Evolutionary conservation across 179 eudicot genomes (phyloP), one percentile per base, ranked within the genome.

Genomic region (Vitellaria paradoxa): DNA sequence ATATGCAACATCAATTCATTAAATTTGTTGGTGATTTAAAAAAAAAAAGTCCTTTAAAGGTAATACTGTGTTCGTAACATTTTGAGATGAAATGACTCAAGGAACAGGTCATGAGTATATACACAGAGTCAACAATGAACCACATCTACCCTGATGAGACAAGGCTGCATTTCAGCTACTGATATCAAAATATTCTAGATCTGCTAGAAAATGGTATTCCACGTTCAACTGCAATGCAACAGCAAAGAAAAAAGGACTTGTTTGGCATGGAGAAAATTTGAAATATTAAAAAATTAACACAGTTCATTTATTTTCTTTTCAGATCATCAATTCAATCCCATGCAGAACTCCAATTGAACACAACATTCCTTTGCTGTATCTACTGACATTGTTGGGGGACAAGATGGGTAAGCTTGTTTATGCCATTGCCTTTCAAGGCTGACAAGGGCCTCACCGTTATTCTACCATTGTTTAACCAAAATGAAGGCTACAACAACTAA

Each of bases 171-270:
- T 50, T 87, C 80, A 77, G 79, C 82, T 81, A 77, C 90, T 83
- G 77, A 92, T 85, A 76, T 84, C 84, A 73, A 87, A 92, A 70
- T 90, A 92, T 84, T 90, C 90, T 21, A 94, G 97, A 86, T 92
- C 86, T 63, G 80, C 84, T 17, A 94, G 97, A 63, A 80, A 90
- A 82, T 92, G 87, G 82, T 89, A 86, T 71, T 90, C 92, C 62
- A 88, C 87, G 61, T 83, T 85, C 86, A 90, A 83, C 94, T 90
- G 97, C 89, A 69, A 85, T 60, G 45, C 77, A 57, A 70, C 70
- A 72, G 45, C 37, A 30, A 30, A 30, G 37, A 30, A 30, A 30
- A 83, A 20, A 18, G 61, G 45, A 57, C 60, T 49, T 1, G 60
- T 79, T 60, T 76, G 37, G 12, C 30, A 20, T 49, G 52, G 6